Evolutionary conservation across 352 stramenopile genomes (phyloP), one percentile per base, ranked within the genome.

Genomic region (Phytopythium helicoides): DNA sequence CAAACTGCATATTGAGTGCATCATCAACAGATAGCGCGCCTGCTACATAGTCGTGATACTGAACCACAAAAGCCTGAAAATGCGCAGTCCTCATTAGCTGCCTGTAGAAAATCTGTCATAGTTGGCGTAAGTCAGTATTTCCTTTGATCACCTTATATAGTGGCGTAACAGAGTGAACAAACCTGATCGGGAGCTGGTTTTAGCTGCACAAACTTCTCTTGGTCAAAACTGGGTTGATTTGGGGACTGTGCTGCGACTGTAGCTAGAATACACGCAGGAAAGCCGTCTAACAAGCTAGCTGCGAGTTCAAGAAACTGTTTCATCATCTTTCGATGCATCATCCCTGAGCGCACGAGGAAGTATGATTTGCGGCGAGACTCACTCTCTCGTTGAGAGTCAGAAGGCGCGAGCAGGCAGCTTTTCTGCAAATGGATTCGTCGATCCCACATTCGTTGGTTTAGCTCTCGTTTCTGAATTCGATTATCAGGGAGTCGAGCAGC

Each of bases 361-460:
- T 54, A 36, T 19, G 46, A 19, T 22, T 62, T 63, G 54, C 2
- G 33, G 38, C 12, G 64, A 3, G 1, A 34, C 1, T 16, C 18
- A 33, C 6, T 11, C 31, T 38, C n/a, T 26, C 33, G 3, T 23
- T 25, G 0, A 33, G 8, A 5, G 23, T 12, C 6, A 9, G 16
- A 25, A 25, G 18, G 45, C 4, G 51, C 28, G 11, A 54, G 36
- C 48, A 80, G 58, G 34, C 63, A 71, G 47, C 60, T 60, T 54
- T 84, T 80, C 58, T 84, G 73, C 1, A 84, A 53, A 14, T 76
- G 64, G 26, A 80, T 67, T 8, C 73, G 69, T 6, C 73, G 69
- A 7, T 81, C 68, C 69, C 67, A 78, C 6, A 84, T 44, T 31
- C 58, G 63, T n/a, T 73, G 55, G 6, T 78, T 67, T 3, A 78